phyloP scores from a whole-genome alignment of 208 protist genomes.

The Tritrichomonas musculus region DNA sequence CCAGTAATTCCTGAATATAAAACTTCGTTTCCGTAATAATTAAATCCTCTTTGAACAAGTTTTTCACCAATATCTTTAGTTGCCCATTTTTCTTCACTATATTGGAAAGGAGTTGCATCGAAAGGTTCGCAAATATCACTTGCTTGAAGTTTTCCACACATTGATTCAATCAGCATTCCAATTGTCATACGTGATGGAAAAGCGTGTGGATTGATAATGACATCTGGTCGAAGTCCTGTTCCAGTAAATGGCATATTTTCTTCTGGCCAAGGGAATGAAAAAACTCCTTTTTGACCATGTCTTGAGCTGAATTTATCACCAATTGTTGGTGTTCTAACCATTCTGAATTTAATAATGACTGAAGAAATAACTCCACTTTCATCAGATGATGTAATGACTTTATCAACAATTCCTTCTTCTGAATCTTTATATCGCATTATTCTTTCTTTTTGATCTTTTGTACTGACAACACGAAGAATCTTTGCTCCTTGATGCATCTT shows the following conservation, averaged over 20 bases:
- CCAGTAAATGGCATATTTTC: conserved; percentile 67
- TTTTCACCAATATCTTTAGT: conserved; percentile 81
- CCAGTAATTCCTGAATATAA: conserved; percentile 91
- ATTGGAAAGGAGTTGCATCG: conserved; percentile 81
- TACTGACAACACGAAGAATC: conserved; percentile 69
- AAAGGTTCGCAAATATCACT: conserved; percentile 46
- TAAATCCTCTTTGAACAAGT: conserved; percentile 38
- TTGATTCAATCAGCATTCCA: conserved; percentile 68
- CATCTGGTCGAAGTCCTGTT: conserved; percentile 88
- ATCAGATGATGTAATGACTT: conserved; percentile 63
- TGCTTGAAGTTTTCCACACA: conserved; percentile 52
- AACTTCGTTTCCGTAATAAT: conserved; percentile 51
- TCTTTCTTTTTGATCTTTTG: conserved; percentile 65
- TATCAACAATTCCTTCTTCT: conserved; percentile 72
- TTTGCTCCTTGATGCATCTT: conserved; percentile 54
- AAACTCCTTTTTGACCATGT: conserved; percentile 98
- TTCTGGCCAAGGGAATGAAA: conserved; percentile 76
- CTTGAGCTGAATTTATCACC: conserved; percentile 99
- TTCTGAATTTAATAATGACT: conserved; percentile 67
- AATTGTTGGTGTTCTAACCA: conserved; percentile 85
- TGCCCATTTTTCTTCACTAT: conserved; percentile 63
- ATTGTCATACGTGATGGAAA: conserved; percentile 99
- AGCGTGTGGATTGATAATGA: conserved; percentile 99
- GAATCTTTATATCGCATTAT: conserved; percentile 73
- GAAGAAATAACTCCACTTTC: conserved; percentile 23